phyloP scores from a whole-genome alignment of 805 yeast species.

The Starmerella floricola region DNA sequence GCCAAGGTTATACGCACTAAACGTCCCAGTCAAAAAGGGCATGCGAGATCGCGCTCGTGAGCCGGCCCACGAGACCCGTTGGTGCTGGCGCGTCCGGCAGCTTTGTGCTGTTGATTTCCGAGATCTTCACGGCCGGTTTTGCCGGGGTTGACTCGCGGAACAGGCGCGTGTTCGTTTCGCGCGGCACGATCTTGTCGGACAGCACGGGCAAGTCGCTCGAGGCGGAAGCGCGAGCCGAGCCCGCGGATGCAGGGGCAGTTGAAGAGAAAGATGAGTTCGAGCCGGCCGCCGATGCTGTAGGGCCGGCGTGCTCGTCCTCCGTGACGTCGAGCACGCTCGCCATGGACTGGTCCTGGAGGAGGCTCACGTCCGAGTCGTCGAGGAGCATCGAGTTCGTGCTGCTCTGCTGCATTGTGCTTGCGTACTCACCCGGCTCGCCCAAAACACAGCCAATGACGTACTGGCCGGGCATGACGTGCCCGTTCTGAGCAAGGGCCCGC shows the following conservation, averaged over 20 bases:
- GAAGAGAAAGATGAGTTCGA: too few species aligned
- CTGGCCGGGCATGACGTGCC: slow-evolving; percentile 53
- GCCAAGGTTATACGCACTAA: slow-evolving; percentile 15
- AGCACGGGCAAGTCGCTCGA: not conserved
- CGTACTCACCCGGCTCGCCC: slow-evolving; percentile 16
- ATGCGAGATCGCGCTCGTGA: slow-evolving; percentile 32
- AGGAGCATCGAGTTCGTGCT: slow-evolving; percentile 20
- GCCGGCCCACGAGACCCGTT: slow-evolving; percentile 16
- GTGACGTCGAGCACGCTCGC: slow-evolving; percentile 5
- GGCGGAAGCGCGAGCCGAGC: too few species aligned
- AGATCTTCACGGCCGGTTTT: not conserved
- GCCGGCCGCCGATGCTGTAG: too few species aligned
- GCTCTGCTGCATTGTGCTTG: slow-evolving; percentile 9
- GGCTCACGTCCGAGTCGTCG: slow-evolving; percentile 18
- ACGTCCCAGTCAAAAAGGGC: slow-evolving; percentile 49
- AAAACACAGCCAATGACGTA: slow-evolving; percentile 56
- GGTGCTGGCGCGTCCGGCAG: slow-evolving; percentile 5
- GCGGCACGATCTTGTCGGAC: slow-evolving; percentile 8
- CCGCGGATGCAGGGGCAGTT: too few species aligned
- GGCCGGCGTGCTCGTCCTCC: not conserved
- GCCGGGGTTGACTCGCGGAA: slow-evolving; percentile 3
- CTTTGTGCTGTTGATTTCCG: slow-evolving; percentile 5
- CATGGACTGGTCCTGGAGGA: slow-evolving; percentile 16
- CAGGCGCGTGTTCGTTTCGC: slow-evolving; percentile 1
- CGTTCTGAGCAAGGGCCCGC: slow-evolving; percentile 78